Evolutionary conservation across 768 basidiomycete species (phyloP), one percentile per base, ranked within the genome.

Genomic region (Suillus bovinus): DNA sequence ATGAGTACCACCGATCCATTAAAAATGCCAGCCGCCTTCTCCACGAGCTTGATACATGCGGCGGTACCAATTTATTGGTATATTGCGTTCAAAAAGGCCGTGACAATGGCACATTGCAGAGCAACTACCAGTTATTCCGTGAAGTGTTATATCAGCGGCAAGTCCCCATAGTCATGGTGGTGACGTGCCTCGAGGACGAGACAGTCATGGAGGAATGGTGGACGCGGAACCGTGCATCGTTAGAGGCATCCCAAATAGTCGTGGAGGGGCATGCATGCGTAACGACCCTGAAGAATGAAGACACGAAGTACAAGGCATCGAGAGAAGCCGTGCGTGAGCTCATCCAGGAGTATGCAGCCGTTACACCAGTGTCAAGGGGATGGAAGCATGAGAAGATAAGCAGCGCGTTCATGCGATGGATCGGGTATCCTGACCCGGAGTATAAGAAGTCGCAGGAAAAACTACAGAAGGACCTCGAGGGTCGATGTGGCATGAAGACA

Each of bases 171-270:
- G 70, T 79, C 0, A 58, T 81, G 27, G 75, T 77, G 31, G 64
- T 82, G 53, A 81, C 79, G 6, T 72, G 79, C 31, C 64, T 81
- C 29, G 80, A 80, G 66, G 74, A 74, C 47, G 69, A 78, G 27
- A 10, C 11, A 7, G 47, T n/a, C 31, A 77, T 78, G 76, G 77
- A 77, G 52, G 53, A 67, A n/a, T 78, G 77, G 76, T 77, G 76
- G 77, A 14, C 0, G 11, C 65, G 71, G 62, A 78, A 77, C 58
- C 52, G 66, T 9, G 47, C 50, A 7, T 52, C 59, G 54, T 76
- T 78, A 34, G 49, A 47, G 38, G 55, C 3, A 63, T 73, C 68
- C 56, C 68, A 72, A 22, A 75, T 73, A 31, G 41, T 67, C 36
- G 66, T 76, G 24, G 64, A 66, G 24, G 78, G 75, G 0, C 74